Percentiles rank a stretch among this genome's conserved stretches.
Evolutionary conservation across 768 basidiomycete genomes (phyloP).

Genomic region (Collybiopsis luxurians): DNA sequence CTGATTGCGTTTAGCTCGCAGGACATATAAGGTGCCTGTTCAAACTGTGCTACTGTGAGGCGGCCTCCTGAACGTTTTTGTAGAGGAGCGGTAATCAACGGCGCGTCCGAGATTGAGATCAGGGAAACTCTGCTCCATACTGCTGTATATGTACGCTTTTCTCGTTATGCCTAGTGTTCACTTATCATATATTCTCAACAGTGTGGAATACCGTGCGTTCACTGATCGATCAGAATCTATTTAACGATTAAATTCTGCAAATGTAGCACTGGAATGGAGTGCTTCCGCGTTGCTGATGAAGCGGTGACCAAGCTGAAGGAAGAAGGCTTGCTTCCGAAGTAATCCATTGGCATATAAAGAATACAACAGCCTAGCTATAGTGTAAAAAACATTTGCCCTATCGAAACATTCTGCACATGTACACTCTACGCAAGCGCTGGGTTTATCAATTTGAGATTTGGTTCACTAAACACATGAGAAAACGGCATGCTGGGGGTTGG

Average conservation of each 20-base stretch:
- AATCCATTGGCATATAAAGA: not conserved
- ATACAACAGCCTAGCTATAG: too few relatives aligned
- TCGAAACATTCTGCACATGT: not conserved
- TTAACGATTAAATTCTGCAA: not conserved
- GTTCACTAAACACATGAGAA: constrained; percentile 44
- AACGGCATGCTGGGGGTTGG: constrained; percentile 85
- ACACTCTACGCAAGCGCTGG: constrained; percentile 6
- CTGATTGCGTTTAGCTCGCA: constrained; percentile 23
- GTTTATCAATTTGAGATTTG: constrained; percentile 8
- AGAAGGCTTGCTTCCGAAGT: constrained; percentile 27
- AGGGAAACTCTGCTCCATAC: constrained; percentile 41
- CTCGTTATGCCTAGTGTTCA: not conserved
- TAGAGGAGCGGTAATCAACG: constrained; percentile 43
- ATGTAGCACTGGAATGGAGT: constrained; percentile 32
- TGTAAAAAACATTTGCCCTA: not conserved
- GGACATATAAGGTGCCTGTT: constrained; percentile 31
- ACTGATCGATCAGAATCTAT: not conserved
- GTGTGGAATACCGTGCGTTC: constrained; percentile 32
- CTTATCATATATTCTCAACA: not conserved
- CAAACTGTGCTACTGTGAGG: not conserved
- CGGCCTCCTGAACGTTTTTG: not conserved
- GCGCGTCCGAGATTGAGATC: constrained; percentile 41
- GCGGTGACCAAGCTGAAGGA: constrained; percentile 35
- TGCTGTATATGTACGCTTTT: constrained; percentile 28
- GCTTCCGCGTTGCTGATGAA: constrained; percentile 38